Evolutionary conservation across 2,329 filamentous ascomycete genomes (phyloP), one percentile per base, ranked within the genome.

Genomic region (Didymella pinodella): DNA sequence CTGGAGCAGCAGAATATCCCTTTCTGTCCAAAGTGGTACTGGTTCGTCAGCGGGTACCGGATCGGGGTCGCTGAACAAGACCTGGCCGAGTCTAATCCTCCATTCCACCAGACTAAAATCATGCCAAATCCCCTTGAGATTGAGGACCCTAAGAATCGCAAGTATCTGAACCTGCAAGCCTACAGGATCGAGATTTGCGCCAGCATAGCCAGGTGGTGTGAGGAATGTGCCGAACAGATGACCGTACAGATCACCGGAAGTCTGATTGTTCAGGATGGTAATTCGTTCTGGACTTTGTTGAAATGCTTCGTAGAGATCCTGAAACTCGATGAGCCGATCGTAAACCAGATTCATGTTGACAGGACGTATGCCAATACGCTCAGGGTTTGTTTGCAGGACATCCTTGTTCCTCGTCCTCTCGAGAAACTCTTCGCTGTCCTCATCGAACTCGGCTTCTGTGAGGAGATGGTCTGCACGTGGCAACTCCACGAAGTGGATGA

Each of bases 41-140:
- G 62, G n/a, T 2, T 69, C 59, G 54, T 72, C 47, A 55, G 75
- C 61, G 59, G 59, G 38, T 12, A 57, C 40, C 7, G 63, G 32
- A 16, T 74, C 69, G 8, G 63, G 60, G 38, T 74, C 70, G 16
- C 84, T 87, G 89, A 89, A 92, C 2, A 92, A 76, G 41, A 92
- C 82, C 75, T 91, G 89, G 7, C 90, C 90, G 1, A 92, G 80
- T 12, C 88, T 83, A 57, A 92, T 89, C 36, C 90, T 84, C 89
- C 89, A 92, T 71, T 92, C 89, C 7, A 92, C 87, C 31, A 88
- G 83, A 20, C 88, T 89, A 64, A 92, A 90, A 74, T 92, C 89
- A 50, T 90, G 84, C 90, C 90, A 92, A 45, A 90, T 84, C 55
- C 89, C 88, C 53, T 87, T 83, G 7, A 85, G 79, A 0, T 84